A percentile compares a stretch with the other conserved stretches of the same genome.
These are phyloP conservation scores for Hanseniaspora clermontiae DNA, from an alignment of 805 yeast species.

Conservation along the genomic window DNA sequence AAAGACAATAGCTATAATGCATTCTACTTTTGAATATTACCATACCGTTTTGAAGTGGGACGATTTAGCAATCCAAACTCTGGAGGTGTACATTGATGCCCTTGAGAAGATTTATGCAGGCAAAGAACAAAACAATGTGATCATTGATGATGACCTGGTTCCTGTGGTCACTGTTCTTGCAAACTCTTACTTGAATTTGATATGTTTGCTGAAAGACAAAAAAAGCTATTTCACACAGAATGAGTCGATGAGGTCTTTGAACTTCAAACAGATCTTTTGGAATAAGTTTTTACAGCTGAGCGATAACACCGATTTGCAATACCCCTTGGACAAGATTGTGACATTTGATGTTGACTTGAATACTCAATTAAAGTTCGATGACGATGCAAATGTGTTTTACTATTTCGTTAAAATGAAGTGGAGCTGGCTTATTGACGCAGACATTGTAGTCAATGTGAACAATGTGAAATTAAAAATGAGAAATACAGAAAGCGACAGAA, in stretches of 20 bases:
- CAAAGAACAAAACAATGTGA: constrained; percentile 13
- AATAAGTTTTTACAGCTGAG: constrained; percentile 20
- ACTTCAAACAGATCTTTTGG: constrained; percentile 19
- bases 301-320: constrained; percentile 18
- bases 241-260: constrained; percentile 13
- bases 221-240: not conserved
- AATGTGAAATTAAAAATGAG: constrained; percentile 18
- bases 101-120: constrained; percentile 26
- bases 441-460: constrained; percentile 15
- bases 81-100: constrained; percentile 58
- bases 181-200: constrained; percentile 24
- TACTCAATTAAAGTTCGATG: not conserved
- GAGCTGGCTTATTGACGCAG: constrained; percentile 10
- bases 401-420: not conserved
- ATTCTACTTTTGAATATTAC: constrained; percentile 58
- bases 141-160: constrained; percentile 21
- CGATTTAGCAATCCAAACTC: constrained; percentile 49
- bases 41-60: constrained; percentile 58
- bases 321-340: constrained; percentile 22
- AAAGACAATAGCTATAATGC: constrained; percentile 50
- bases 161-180: constrained; percentile 22
- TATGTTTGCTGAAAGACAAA: constrained; percentile 22
- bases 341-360: constrained; percentile 14
- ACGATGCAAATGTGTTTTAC: not conserved
- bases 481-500: constrained; percentile 16